Percentiles rank a stretch among this genome's conserved stretches.
Conservation (phyloP, 1,284 basidiomycete genomes). For the Ganoderma sp. region DNA sequence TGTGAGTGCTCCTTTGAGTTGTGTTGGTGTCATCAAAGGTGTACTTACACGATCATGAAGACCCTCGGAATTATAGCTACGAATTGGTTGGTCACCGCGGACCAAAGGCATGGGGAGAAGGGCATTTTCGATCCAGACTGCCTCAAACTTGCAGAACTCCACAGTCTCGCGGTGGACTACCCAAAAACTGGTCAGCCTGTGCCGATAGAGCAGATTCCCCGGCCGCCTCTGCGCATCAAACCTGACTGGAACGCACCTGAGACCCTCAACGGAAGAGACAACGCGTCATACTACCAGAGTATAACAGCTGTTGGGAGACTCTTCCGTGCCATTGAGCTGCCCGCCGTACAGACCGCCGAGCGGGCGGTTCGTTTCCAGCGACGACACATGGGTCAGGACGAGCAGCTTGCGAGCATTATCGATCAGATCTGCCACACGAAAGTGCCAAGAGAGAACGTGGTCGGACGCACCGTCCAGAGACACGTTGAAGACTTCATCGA, state of each 20-base stretch:
- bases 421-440: conserved; percentile 34
- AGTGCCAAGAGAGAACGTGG: conserved; percentile 26
- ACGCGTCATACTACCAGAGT: conserved; percentile 55
- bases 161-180: conserved; percentile 76
- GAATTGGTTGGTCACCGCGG: conserved; percentile 71
- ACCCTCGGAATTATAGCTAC: conserved; percentile 66
- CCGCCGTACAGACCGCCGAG: conserved; percentile 40
- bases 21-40: not conserved
- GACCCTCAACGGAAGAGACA: conserved; percentile 45
- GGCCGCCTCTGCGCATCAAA: conserved; percentile 42
- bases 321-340: conserved; percentile 62
- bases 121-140: conserved; percentile 68
- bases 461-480: conserved; percentile 33
- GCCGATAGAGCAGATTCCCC: conserved; percentile 53
- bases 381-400: conserved; percentile 27
- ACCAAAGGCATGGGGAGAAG: conserved; percentile 51
- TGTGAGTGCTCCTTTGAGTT: conserved; percentile 42
- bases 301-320: conserved; percentile 59
- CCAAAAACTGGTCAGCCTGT: conserved; percentile 67
- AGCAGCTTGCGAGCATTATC: conserved; percentile 36
- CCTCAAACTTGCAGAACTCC: conserved; percentile 64
- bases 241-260: conserved; percentile 75
- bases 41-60: conserved; percentile 37
- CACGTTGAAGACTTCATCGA: conserved; percentile 39
- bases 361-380: conserved; percentile 32